Evolutionary conservation across 345 rosid species (phyloP), one percentile per base, ranked within the genome.

Genomic region (Aurinia saxatilis): DNA sequence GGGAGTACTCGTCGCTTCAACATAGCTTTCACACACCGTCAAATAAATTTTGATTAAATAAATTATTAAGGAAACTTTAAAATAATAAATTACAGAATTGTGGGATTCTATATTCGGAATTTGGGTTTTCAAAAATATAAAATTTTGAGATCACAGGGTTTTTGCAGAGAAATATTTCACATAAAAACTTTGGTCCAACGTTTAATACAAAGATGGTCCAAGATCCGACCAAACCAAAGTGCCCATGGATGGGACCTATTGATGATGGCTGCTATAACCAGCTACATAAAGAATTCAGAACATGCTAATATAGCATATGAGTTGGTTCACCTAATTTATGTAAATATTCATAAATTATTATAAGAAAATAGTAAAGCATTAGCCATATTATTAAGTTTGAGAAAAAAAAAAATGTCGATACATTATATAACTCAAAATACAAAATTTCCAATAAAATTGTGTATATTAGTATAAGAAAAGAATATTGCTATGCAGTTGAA

Each of bases 191-290:
- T 16, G 7, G 50, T 13, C n/a, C 14, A 13, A 21, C 50, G 10
- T n/a, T 48, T 25, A 25, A 34, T 25, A 12, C 23, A 34, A 25
- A 23, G 15, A n/a, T 5, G 21, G 60, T 56, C n/a, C 35, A 38
- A 23, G 13, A 14, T 56, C 18, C 25, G 50, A 57, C 38, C 50
- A 41, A 29, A 16, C 62, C 49, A 40, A 7, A 27, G 11, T 29
- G 15, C 29, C 16, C 36, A 39, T 57, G 27, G 27, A 57, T 57
- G 50, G 50, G 60, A 41, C 48, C 61, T 19, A 39, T 13, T 25
- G 37, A 21, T 29, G 50, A 29, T 40, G 50, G 63, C 63, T 41
- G 63, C 50, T 57, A 40, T 6, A 27, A 10, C 62, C 14, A 55
- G 25, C 49, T 57, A 25, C 49, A 13, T 56, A 23, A 1, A 12